A percentile compares a stretch with the other conserved stretches of the same genome.
phyloP scores from a whole-genome alignment of 192 early-diverging fungal genomes.

The Coemansia sp. region DNA sequence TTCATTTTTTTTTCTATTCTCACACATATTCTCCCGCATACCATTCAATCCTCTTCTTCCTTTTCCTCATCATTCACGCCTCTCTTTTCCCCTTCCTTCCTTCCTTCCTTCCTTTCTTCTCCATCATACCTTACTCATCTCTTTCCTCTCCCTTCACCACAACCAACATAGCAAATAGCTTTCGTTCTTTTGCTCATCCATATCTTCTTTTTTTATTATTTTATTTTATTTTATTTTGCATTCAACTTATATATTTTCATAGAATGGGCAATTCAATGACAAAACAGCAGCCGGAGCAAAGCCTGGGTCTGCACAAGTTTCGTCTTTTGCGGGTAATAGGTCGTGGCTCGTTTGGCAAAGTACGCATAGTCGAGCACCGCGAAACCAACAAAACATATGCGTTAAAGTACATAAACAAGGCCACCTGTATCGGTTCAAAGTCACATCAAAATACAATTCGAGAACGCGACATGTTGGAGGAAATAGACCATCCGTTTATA shows the following conservation, averaged over 20 bases:
- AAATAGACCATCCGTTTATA: slow-evolving; percentile 80
- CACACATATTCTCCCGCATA: too few species aligned
- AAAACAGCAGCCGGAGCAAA: slow-evolving; percentile 41
- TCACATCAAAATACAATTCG: slow-evolving; percentile 89
- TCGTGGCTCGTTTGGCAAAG: slow-evolving; percentile 96
- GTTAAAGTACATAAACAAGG: slow-evolving; percentile 98
- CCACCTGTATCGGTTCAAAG: slow-evolving; percentile 82
- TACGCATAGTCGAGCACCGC: slow-evolving; percentile 91
- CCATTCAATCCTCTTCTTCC: neutral
- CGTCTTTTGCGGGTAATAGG: slow-evolving; percentile 87
- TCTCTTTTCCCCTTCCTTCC: slow-evolving; percentile 7
- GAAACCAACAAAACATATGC: slow-evolving; percentile 76
- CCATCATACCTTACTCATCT: slow-evolving; percentile 3
- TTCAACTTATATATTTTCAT: neutral
- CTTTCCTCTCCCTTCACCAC: neutral
- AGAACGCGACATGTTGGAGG: slow-evolving; percentile 85
- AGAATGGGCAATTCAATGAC: slow-evolving; percentile 45
- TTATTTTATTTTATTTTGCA: neutral
- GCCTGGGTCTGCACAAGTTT: slow-evolving; percentile 77
- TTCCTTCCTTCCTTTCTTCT: slow-evolving; percentile 5
- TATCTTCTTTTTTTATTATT: neutral
- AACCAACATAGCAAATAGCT: neutral
- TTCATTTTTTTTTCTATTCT: too few species aligned
- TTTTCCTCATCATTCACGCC: neutral
- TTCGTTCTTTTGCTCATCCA: neutral